Evolutionary conservation across 2,329 filamentous ascomycete species (phyloP), one percentile per base, ranked within the genome.

Genomic region (Colletotrichum sp.): DNA sequence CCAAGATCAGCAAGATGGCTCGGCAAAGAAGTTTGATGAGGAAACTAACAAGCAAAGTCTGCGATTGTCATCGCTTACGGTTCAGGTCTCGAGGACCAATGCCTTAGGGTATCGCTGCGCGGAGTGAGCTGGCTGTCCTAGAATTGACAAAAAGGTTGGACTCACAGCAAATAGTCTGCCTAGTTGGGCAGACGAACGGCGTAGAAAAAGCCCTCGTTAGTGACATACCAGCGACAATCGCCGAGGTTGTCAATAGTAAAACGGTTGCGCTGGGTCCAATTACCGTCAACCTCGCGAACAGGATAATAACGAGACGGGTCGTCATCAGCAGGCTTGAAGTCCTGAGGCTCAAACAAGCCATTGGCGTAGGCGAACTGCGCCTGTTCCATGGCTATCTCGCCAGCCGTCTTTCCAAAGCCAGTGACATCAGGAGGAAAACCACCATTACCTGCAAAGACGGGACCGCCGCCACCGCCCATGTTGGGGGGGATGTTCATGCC

Each of bases 261-360:
- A 36, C 91, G 90, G 82, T 88, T 91, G 81, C 90, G 89, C 82
- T 92, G 87, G 44, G 88, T 89, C 89, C 89, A 93, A 75, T 89
- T 88, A 66, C 90, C 89, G 82, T 93, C 91, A 78, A 90, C 83
- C 84, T 93, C 91, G 73, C 90, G 89, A 79, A 90, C 88, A 85
- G 88, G 91, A 84, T 93, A 93, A 85, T 91, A 89, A 77, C 91
- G 90, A 60, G 87, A 87, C 52, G 89, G 88, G 82, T 92, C 89
- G 78, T 91, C 88, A 80, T 93, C 91, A 24, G 88, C 87, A 3
- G 92, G 92, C 83, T 92, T 91, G 81, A 93, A 91, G 79, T 92
- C 91, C 85, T 93, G 91, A 18, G 90, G 88, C 82, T 91, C 88
- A 78, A 89, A 87, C 78, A 89, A 84, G 78, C 86, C 86, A 81